Base-by-base conservation (phyloP, 306 rosid genomes). In the Citrullus colocynthis region DNA sequence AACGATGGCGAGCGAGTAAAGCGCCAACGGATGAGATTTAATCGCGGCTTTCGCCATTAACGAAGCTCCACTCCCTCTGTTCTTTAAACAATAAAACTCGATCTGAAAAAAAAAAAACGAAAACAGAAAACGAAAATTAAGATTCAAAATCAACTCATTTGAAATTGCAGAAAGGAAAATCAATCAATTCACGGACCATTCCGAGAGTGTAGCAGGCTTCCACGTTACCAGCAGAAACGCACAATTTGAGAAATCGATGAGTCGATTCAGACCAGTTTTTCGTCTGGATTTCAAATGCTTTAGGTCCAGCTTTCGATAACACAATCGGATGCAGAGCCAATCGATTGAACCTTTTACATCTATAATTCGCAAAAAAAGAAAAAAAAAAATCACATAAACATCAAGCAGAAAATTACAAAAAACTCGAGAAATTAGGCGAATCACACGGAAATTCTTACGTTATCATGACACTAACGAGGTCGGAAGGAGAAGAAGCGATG, bases 151-250 rank as follows among this genome's bases (percentile, higher is more conserved):
- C 8, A n/a, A 9, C 16, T 5, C 14, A 17, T 14, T 13, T 6
- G 65, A 67, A 78, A 21, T 12, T 4, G 13, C 6, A 11, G 64
- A 73, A 6, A 30, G 32, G 36, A 36, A 52, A 16, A 32, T 71
- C 10, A 51, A 73, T 4, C 39, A 42, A 78, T 20, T 17, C 9
- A 78, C 96, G 84, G 1, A 95, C 98, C 98, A 95, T 95, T 83
- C 98, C 98, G 56, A 95, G 98, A 81, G 91, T 89, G 70, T 88
- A 92, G 36, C 81, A 85, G 10, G 98, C 98, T 52, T 95, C 93
- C 2, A 78, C 59, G 91, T 83, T 94, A 41, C 98, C 98, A 71
- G 95, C 91, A 85, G 32, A 54, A 14, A 77, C 91, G 55, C 97
- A 95, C 28, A 45, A 86, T 76, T 71, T 88, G 51, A 95, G 83